Evolutionary conservation across 257 asterid species (phyloP), one percentile per base, ranked within the genome.

Genomic region (Lycium barbarum): DNA sequence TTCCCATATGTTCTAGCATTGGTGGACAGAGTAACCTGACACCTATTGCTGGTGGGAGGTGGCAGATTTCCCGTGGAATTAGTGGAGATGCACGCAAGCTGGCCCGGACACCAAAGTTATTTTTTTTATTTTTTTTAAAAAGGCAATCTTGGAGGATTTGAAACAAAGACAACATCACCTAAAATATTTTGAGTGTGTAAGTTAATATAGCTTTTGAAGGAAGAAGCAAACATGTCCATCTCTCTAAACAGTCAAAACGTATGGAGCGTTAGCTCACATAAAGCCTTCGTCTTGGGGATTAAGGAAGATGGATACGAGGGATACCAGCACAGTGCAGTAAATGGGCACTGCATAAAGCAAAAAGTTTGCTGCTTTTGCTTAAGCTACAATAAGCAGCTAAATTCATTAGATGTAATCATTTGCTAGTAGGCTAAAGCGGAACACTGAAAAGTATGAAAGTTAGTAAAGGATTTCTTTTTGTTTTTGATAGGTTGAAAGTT

Each of bases 81-180:
- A 26, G 33, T 26, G 33, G 33, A 26, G 33, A 26, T 26, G 33
- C 33, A 26, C 33, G 33, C 33, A 26, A 26, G 33, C 33, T 26
- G 33, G 33, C 33, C 33, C 33, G 33, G 33, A 26, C 33, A 26
- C 33, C 33, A 26, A 0, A 1, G 33, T 26, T 26, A 26, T 26
- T 26, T 26, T 26, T 26, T 26, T 26, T 26, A 1, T 26, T 26
- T 26, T 26, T 26, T 26, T 26, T 26, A 26, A 26, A 74, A 88
- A 79, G 78, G 51, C 51, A 74, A 81, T 73, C 59, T 49, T 20
- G 72, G 58, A 58, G 72, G 58, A 58, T 62, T 20, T 59, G 55
- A 58, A 26, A 57, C 14, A 53, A 83, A 63, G 68, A 83, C 26
- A 76, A 15, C 65, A 51, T 76, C 26, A 14, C 22, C 2, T 51